Base-by-base conservation (phyloP, 2,329 filamentous ascomycete genomes). In the Pseudogymnoascus sp. region DNA sequence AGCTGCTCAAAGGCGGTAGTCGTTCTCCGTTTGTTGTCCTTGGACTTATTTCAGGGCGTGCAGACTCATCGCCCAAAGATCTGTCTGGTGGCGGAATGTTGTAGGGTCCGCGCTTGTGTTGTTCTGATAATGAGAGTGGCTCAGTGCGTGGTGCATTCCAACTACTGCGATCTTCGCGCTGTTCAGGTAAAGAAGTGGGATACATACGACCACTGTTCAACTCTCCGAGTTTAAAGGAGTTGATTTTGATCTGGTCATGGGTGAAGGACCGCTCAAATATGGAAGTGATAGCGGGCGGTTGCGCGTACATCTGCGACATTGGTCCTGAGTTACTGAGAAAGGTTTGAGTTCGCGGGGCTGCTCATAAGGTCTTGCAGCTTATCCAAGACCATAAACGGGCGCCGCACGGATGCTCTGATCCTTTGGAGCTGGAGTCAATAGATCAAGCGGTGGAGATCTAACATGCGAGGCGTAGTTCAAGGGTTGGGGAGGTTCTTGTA, bases 1-100 rank as follows among this genome's bases (percentile, higher is more conserved):
- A 55, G 63, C 71, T 73, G 60, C 69, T 74, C 42, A 74, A 60
- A 12, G 72, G 67, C 44, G 72, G 72, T 3, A 74, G 65, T 27
- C 68, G 67, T 65, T 73, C 71, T 66, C 71, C 48, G 31, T 58
- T 58, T 17, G 48, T 58, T 7, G 48, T 58, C 48, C 48, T 58
- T 17, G 48, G 48, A 31, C 48, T 58, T 44, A 44, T 44, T 13
- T 27, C 17, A 17, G 41, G 41, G 41, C 41, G 41, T 25, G 41
- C 41, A 44, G 17, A 44, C 10, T 44, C 41, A 44, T 44, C 41
- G 41, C 41, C 41, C 41, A 44, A 44, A 13, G 41, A 12, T 13
- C 41, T 44, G 41, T 44, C 41, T 44, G 41, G 17, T n/a, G 41
- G 41, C 41, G 41, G 41, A 21, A 44, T 44, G 41, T 10, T 25